A percentile compares a stretch with the other conserved stretches of the same genome.
phyloP scores from a whole-genome alignment of 2,329 filamentous ascomycete species.

The Colletotrichum sojae region DNA sequence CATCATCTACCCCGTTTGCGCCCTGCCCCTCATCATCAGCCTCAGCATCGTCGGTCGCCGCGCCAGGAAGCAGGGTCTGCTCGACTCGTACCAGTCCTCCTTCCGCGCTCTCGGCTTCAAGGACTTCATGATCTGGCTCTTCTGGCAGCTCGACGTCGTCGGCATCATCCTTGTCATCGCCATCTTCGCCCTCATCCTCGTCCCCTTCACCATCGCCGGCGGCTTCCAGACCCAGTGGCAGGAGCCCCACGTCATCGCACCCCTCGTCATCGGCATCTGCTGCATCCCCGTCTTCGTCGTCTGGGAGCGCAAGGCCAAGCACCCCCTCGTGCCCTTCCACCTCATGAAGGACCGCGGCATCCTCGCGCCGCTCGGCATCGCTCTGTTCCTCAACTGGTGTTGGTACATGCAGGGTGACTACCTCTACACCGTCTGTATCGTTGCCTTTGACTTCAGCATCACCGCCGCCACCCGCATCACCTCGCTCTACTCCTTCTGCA shows the following conservation, averaged over 20 bases:
- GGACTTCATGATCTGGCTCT: conserved; percentile 55
- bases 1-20: conserved; percentile 70
- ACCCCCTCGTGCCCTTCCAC: conserved; percentile 72
- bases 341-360: conserved; percentile 75
- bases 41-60: conserved; percentile 65
- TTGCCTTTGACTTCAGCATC: conserved; percentile 72
- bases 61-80: conserved; percentile 65
- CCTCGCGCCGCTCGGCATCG: conserved; percentile 74
- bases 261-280: conserved; percentile 60
- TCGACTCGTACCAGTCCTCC: conserved; percentile 54
- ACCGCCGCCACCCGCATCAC: conserved; percentile 70
- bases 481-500: conserved; percentile 70
- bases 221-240: conserved; percentile 57
- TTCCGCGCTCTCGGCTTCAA: conserved; percentile 51
- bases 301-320: conserved; percentile 62
- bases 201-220: conserved; percentile 62
- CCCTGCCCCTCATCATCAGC: conserved; percentile 68
- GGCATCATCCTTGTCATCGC: conserved; percentile 63
- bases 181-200: conserved; percentile 61
- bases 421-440: conserved; percentile 73
- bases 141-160: conserved; percentile 62
- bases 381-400: conserved; percentile 67
- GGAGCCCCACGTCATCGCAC: conserved; percentile 56
- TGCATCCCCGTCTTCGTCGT: conserved; percentile 66
- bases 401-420: conserved; percentile 77